Evolutionary conservation across 305 asterid genomes (phyloP).

Genomic region (Stenogyne calaminthoides): DNA sequence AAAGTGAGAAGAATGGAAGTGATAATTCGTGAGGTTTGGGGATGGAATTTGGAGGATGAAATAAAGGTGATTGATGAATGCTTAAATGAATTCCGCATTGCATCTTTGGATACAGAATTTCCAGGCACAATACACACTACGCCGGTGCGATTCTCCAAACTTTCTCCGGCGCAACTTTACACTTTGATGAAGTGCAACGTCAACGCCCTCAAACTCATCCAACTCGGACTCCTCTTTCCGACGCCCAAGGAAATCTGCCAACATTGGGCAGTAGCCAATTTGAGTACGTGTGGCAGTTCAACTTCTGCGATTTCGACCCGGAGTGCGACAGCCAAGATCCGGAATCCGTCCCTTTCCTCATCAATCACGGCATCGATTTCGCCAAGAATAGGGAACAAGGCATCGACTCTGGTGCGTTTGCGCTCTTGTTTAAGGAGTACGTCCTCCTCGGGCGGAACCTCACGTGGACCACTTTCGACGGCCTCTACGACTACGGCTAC

Average conservation of each 20-base stretch:
- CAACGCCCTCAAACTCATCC: not conserved
- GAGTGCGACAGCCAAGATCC: not conserved
- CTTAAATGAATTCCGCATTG: not conserved
- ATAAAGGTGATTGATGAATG: not conserved
- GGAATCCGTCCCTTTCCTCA: not conserved
- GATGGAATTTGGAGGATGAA: not conserved
- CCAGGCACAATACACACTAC: not conserved
- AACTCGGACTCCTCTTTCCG: slow-evolving; percentile 1
- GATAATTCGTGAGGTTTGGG: not conserved
- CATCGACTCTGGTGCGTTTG: not conserved
- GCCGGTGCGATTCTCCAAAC: not conserved
- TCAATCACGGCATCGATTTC: not conserved
- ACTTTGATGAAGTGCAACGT: slow-evolving; percentile 12
- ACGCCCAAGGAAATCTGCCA: not conserved
- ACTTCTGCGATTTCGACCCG: not conserved
- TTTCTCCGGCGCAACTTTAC: not conserved
- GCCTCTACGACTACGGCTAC: not conserved
- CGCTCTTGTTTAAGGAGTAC: not conserved
- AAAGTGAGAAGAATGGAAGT: not conserved
- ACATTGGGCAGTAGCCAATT: not conserved
- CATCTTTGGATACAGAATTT: not conserved
- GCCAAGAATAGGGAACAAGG: not conserved
- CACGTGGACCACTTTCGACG: not conserved
- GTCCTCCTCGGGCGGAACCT: not conserved
- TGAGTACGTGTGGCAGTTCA: not conserved